Conservation (phyloP, 2,329 filamentous ascomycete species). For the Xylaria sp. region DNA sequence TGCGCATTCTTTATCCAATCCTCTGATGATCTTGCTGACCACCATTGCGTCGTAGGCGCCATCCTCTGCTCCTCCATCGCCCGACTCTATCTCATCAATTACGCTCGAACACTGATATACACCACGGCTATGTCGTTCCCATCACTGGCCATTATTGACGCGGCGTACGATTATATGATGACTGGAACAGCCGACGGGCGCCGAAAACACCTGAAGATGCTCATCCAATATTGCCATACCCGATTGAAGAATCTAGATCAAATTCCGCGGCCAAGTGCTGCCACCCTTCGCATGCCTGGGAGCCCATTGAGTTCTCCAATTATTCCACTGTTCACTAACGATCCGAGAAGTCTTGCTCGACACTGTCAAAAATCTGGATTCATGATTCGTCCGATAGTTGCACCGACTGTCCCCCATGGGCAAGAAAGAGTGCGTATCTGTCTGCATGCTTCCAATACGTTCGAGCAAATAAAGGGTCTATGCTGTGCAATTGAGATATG, state of each 20-base stretch:
- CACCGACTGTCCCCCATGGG: conserved; percentile 67
- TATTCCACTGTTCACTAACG: conserved; percentile 64
- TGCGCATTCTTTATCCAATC: conserved; percentile 42
- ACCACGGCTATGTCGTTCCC: conserved; percentile 76
- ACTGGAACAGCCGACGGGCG: conserved; percentile 45
- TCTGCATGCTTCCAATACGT: conserved; percentile 68
- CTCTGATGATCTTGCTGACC: conserved; percentile 25
- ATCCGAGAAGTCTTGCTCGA: conserved; percentile 63
- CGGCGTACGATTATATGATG: conserved; percentile 49
- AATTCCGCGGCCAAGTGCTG: conserved; percentile 22
- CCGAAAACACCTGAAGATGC: conserved; percentile 55
- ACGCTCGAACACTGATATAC: conserved; percentile 79
- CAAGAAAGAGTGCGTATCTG: conserved; percentile 68
- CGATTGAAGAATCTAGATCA: conserved; percentile 52
- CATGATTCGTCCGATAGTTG: conserved; percentile 67
- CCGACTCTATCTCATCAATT: conserved; percentile 76
- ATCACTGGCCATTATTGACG: conserved; percentile 51
- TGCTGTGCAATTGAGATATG: conserved; percentile 48
- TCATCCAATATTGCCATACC: conserved; percentile 58
- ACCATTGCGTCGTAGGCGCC: conserved; percentile 58
- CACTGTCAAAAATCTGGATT: conserved; percentile 64
- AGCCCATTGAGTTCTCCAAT: conserved; percentile 63
- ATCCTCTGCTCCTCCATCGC: conserved; percentile 70
- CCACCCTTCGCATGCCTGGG: conserved; percentile 45
- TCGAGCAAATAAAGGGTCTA: conserved; percentile 62